Conservation (phyloP, 202 grass and related monocot genomes). For the Schoenoplectus tabernaemontani region DNA sequence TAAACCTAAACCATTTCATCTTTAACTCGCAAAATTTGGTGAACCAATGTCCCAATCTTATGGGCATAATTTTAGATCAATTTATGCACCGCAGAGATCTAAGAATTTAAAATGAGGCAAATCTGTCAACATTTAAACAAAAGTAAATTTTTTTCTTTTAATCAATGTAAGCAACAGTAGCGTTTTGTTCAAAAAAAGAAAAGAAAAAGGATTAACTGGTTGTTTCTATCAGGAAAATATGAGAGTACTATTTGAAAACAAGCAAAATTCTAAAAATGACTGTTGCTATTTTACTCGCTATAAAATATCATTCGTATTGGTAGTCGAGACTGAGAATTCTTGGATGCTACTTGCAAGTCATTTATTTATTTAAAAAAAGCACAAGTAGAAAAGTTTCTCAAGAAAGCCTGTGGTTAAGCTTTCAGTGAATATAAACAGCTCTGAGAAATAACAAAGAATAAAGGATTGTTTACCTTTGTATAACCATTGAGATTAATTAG, state of each 20-base stretch:
- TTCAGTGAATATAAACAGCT: neutral
- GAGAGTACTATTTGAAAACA: too few relatives aligned
- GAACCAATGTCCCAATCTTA: neutral
- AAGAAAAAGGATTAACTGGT: neutral
- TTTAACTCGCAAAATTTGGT: neutral
- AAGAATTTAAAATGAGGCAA: neutral
- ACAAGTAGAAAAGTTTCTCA: neutral
- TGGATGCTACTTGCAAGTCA: neutral
- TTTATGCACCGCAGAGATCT: neutral
- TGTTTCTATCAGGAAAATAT: neutral
- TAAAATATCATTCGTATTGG: neutral
- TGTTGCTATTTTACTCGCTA: neutral
- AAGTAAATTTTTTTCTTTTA: neutral
- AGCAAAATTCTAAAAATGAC: neutral
- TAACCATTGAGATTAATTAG: slow-evolving; percentile 92
- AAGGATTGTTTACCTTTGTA: slow-evolving; percentile 56
- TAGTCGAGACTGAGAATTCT: neutral
- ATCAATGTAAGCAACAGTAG: neutral
- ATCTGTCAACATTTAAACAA: slow-evolving; percentile 3
- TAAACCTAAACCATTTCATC: neutral
- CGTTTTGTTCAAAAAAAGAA: neutral
- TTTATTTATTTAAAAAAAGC: neutral
- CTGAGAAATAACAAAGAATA: neutral
- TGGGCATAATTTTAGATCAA: neutral
- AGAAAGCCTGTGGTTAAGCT: neutral